Conservation (phyloP, 306 rosid species). For the Hippophae tibetana region DNA sequence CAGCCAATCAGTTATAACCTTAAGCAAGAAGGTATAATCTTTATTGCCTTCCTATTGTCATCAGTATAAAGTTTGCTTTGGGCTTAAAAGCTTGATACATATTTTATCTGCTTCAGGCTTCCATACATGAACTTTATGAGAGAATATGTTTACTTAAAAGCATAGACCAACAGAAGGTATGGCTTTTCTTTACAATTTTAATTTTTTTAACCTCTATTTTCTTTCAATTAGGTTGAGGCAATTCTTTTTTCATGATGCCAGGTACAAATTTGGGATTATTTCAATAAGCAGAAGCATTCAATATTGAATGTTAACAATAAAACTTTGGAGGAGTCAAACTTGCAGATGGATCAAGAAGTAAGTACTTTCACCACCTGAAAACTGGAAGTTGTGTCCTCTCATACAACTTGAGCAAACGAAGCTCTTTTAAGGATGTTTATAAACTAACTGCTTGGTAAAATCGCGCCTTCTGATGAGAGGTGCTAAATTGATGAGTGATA, state of each 20-base stretch:
- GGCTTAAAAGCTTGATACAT: slow-evolving; percentile 8
- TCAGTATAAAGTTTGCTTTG: background rate
- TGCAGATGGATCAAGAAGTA: background rate
- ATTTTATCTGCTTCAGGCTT: slow-evolving; percentile 47
- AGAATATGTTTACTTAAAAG: slow-evolving; percentile 47
- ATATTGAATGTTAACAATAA: background rate
- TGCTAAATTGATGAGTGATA: too few relatives aligned
- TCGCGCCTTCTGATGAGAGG: too few relatives aligned
- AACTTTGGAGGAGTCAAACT: background rate
- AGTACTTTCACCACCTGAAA: too few relatives aligned
- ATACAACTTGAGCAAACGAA: too few relatives aligned
- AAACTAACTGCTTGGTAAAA: too few relatives aligned
- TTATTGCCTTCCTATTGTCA: background rate
- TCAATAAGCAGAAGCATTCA: background rate
- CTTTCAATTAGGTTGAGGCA: slow-evolving; percentile 12
- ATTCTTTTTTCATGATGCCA: background rate
- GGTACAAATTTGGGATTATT: background rate
- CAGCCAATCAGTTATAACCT: slow-evolving; percentile 40
- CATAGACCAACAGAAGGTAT: slow-evolving; percentile 63
- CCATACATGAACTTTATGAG: slow-evolving; percentile 52
- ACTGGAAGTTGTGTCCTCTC: too few relatives aligned
- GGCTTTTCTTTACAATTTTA: background rate
- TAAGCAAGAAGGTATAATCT: slow-evolving; percentile 78
- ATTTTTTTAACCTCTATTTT: slow-evolving; percentile 12
- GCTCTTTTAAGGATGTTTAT: too few relatives aligned